Conservation (phyloP, 495 filamentous ascomycete genomes). For the Neurospora africana region DNA sequence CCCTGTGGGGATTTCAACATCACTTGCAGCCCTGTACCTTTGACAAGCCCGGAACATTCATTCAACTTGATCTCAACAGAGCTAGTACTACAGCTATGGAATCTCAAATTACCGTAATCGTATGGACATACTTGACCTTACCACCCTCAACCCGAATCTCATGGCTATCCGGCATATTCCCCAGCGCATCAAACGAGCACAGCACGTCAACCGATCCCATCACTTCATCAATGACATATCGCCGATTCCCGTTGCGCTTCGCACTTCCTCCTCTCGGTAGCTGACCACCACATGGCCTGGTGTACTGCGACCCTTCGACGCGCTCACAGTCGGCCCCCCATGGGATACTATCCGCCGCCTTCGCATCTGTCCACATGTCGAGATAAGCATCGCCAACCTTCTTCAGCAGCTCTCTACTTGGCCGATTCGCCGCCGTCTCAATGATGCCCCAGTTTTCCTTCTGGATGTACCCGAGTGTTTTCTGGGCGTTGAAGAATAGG, state of each 20-base stretch:
- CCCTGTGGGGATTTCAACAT: not conserved
- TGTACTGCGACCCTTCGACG: conserved; percentile 31
- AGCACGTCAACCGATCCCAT: conserved; percentile 36
- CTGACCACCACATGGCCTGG: conserved; percentile 28
- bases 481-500: conserved; percentile 35
- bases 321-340: conserved; percentile 40
- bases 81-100: not conserved
- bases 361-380: conserved; percentile 40
- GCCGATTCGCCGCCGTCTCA: conserved; percentile 10
- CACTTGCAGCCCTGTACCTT: not conserved
- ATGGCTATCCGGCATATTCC: conserved; percentile 35
- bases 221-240: conserved; percentile 42
- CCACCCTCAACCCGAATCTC: conserved; percentile 33
- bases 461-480: conserved; percentile 32
- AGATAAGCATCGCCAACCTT: conserved; percentile 36
- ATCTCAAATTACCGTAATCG: conserved; percentile 19
- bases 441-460: conserved; percentile 33
- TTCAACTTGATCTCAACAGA: too few relatives aligned
- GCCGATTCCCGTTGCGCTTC: conserved; percentile 29
- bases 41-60: not conserved
- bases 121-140: conserved; percentile 39
- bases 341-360: conserved; percentile 32
- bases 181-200: conserved; percentile 36
- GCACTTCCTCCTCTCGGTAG: conserved; percentile 30
- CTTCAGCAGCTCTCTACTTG: conserved; percentile 29